Evolutionary conservation across 352 stramenopile genomes (phyloP).

Genomic region (Pythium plurisporium): DNA sequence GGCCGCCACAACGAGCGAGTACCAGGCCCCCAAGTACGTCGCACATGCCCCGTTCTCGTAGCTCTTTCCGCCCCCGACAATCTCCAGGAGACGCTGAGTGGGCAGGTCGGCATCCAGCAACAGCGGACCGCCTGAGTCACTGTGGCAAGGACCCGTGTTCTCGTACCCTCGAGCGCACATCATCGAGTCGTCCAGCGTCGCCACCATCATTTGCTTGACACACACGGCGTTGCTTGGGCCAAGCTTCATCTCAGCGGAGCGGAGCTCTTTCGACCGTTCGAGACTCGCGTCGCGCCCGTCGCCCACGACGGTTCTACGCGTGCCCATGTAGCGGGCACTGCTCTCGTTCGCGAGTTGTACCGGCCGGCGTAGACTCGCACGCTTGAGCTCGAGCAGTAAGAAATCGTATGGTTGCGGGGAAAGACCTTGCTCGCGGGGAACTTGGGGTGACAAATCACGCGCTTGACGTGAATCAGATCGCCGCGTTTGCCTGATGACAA

Average conservation of each 20-base stretch:
- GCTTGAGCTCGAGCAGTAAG: conserved; percentile 6
- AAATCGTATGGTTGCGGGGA: conserved; percentile 10
- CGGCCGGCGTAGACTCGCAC: not conserved
- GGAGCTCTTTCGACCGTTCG: not conserved
- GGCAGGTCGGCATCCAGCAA: not conserved
- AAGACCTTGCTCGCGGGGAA: not conserved
- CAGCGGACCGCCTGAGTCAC: conserved; percentile 18
- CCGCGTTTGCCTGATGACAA: not conserved
- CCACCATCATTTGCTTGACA: not conserved
- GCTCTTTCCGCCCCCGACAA: conserved; percentile 4
- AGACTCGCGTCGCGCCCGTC: not conserved
- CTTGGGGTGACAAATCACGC: not conserved
- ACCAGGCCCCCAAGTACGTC: too few species aligned
- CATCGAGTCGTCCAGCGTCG: conserved; percentile 13
- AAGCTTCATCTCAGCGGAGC: not conserved
- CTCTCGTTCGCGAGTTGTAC: not conserved
- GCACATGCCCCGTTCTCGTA: too few species aligned
- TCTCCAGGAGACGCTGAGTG: conserved; percentile 8
- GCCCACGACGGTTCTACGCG: not conserved
- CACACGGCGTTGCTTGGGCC: not conserved
- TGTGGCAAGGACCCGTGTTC: conserved; percentile 7
- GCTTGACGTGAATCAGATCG: not conserved
- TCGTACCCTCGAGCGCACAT: conserved; percentile 7
- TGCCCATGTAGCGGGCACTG: not conserved
- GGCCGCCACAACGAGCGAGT: too few species aligned